These are phyloP conservation scores for Gonium pectorale DNA, from an alignment of 139 green algal species.

Conservation along the genomic window DNA sequence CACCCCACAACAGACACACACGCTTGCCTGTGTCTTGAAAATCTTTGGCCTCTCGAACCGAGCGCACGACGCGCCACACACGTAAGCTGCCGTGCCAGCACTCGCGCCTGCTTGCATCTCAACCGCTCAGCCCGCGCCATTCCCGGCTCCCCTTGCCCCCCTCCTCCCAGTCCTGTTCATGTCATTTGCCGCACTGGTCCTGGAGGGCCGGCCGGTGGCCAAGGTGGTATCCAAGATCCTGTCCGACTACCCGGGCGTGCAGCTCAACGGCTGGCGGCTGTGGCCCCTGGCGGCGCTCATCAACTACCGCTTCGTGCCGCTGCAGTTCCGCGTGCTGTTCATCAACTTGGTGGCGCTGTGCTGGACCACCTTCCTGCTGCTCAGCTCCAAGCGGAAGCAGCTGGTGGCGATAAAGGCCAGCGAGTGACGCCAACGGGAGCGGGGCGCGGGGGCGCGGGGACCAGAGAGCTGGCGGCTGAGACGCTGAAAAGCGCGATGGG, in stretches of 20 bases:
- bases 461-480: too few species aligned
- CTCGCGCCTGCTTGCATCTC: too few species aligned
- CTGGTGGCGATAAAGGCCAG: neutral
- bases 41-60: too few species aligned
- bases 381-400: constrained; percentile 22
- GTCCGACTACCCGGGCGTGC: constrained; percentile 64
- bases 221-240: constrained; percentile 43
- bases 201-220: constrained; percentile 33
- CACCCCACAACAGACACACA: too few species aligned
- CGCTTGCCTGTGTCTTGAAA: too few species aligned
- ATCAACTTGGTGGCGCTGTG: constrained; percentile 72
- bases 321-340: constrained; percentile 82
- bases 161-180: constrained; percentile 52
- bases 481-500: too few species aligned
- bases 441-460: too few species aligned
- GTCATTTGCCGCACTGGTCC: constrained; percentile 51
- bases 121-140: too few species aligned
- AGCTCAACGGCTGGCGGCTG: constrained; percentile 72
- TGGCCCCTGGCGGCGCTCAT: constrained; percentile 77
- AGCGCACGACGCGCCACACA: too few species aligned
- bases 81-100: too few species aligned
- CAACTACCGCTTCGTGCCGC: constrained; percentile 80
- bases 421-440: too few species aligned
- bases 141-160: neutral
- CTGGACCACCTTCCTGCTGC: constrained; percentile 65